Evolutionary conservation across 2,329 filamentous ascomycete genomes (phyloP).

Genomic region (Pyrenophora seminiperda): DNA sequence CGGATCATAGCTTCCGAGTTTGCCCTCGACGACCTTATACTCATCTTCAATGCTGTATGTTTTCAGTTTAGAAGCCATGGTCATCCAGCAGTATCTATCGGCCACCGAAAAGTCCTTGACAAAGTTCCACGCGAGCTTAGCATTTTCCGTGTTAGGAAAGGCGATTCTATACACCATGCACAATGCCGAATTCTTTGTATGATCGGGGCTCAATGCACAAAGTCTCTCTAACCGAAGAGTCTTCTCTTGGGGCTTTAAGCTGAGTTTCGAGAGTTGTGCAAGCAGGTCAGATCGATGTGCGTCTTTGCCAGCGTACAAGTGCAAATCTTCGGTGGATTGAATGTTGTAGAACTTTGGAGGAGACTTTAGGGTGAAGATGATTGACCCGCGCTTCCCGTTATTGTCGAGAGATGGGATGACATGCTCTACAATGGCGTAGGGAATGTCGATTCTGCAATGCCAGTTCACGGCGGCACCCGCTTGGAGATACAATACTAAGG

Average conservation of each 20-base stretch:
- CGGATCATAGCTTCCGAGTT: conserved; percentile 38
- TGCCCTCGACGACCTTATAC: conserved; percentile 66
- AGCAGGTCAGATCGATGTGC: background rate
- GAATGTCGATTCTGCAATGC: conserved; percentile 49
- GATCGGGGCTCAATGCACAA: conserved; percentile 43
- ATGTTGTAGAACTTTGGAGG: conserved; percentile 50
- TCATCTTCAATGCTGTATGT: conserved; percentile 61
- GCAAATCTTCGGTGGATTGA: conserved; percentile 22
- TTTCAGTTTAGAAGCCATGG: conserved; percentile 54
- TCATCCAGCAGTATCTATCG: conserved; percentile 21
- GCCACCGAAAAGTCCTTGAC: conserved; percentile 34
- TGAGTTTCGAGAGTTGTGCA: conserved; percentile 8
- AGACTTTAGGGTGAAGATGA: conserved; percentile 48
- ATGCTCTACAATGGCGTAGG: conserved; percentile 50
- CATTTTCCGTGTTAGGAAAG: conserved; percentile 23
- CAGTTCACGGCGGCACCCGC: conserved; percentile 16
- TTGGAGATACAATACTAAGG: conserved; percentile 34
- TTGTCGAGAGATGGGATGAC: conserved; percentile 36
- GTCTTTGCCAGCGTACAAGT: conserved; percentile 24
- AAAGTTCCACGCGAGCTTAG: conserved; percentile 43
- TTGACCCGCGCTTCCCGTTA: conserved; percentile 16
- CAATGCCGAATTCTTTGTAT: conserved; percentile 50
- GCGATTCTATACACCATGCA: conserved; percentile 58
- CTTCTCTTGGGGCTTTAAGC: conserved; percentile 1
- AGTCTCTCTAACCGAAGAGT: conserved; percentile 35